phyloP scores from a whole-genome alignment of 768 basidiomycete genomes.

The Termitomyces sp. region DNA sequence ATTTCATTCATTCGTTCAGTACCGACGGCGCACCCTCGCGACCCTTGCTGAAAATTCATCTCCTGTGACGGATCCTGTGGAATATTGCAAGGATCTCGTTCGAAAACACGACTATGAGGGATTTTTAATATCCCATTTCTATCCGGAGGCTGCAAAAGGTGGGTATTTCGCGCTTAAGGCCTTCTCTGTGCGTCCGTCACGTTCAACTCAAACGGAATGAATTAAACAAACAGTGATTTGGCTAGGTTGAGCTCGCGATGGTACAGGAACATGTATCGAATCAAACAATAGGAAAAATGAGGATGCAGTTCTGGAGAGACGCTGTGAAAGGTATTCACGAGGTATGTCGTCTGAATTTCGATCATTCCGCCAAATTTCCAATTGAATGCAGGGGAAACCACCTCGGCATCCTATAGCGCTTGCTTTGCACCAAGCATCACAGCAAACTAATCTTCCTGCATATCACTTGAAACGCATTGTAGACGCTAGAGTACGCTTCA shows the following conservation, averaged over 20 bases:
- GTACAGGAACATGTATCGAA: conserved; percentile 77
- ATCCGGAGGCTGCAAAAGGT: conserved; percentile 57
- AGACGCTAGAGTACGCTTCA: conserved; percentile 69
- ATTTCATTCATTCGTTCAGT: background rate
- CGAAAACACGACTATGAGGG: conserved; percentile 82
- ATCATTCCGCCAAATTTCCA: conserved; percentile 5
- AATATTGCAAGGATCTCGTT: conserved; percentile 71
- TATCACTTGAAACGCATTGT: conserved; percentile 84
- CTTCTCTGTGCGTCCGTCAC: conserved; percentile 63
- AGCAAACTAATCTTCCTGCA: conserved; percentile 46
- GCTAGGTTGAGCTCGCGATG: conserved; percentile 72
- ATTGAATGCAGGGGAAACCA: conserved; percentile 55
- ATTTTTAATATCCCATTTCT: conserved; percentile 68
- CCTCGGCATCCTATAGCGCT: conserved; percentile 80
- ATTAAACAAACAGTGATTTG: conserved; percentile 8
- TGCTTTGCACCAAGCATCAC: conserved; percentile 59
- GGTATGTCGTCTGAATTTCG: conserved; percentile 35
- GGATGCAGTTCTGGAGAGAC: conserved; percentile 87
- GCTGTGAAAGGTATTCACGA: conserved; percentile 64
- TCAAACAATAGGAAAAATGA: conserved; percentile 72
- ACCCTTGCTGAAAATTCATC: conserved; percentile 4
- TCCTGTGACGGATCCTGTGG: conserved; percentile 36
- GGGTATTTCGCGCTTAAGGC: conserved; percentile 80
- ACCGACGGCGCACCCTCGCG: conserved; percentile 5
- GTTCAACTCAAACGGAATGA: conserved; percentile 1